Conservation (phyloP, 176 grass and related monocot genomes). For the Pontederia crassipes region DNA sequence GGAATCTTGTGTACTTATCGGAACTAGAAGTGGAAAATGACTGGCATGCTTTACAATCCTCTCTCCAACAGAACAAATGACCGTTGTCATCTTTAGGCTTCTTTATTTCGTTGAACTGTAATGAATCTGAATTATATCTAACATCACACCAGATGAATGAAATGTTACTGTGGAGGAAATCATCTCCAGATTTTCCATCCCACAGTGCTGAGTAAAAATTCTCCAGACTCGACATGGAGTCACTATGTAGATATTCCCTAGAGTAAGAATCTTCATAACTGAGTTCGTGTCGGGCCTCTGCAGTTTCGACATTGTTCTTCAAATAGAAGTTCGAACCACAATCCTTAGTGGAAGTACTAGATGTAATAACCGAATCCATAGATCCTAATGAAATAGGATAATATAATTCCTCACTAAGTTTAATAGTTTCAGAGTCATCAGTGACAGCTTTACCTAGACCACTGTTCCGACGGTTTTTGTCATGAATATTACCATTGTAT, state of each 20-base stretch:
- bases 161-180: conserved; percentile 39
- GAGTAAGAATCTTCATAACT: conserved; percentile 30
- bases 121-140: conserved; percentile 52
- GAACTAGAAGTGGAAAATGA: conserved; percentile 62
- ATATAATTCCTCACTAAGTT: conserved; percentile 57
- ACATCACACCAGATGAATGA: conserved; percentile 48
- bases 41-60: conserved; percentile 53
- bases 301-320: conserved; percentile 27
- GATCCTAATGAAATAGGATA: conserved; percentile 81
- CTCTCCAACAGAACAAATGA: conserved; percentile 59
- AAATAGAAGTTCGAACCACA: conserved; percentile 63
- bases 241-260: conserved; percentile 42
- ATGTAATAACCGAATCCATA: conserved; percentile 63
- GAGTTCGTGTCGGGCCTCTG: conserved; percentile 21
- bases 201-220: conserved; percentile 74
- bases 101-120: conserved; percentile 35
- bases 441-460: conserved; percentile 24
- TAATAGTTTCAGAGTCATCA: conserved; percentile 26
- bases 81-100: conserved; percentile 29
- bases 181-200: conserved; percentile 38
- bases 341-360: conserved; percentile 69
- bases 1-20: conserved; percentile 65
- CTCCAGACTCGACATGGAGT: conserved; percentile 82
- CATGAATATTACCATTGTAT: neutral
- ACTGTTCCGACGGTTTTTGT: conserved; percentile 23